A percentile compares a stretch with the other conserved stretches of the same genome.
These are phyloP conservation scores for Candida sanyaensis DNA, from an alignment of 1,139 yeast genomes.

Conservation along the genomic window DNA sequence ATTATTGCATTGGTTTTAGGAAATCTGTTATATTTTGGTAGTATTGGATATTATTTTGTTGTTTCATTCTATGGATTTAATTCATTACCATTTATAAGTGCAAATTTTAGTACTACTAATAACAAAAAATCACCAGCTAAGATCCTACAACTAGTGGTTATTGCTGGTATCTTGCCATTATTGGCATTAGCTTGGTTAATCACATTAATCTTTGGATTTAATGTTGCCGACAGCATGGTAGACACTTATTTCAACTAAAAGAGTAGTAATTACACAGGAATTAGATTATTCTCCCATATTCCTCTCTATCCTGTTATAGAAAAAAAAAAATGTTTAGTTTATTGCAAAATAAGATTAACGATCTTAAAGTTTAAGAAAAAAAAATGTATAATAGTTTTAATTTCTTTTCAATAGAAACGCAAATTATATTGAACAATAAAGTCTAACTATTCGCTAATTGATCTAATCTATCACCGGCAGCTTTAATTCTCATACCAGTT, in stretches of 20 bases:
- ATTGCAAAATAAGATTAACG: not conserved
- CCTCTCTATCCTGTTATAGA: too few relatives aligned
- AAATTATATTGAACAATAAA: not conserved
- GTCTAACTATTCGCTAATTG: constrained; percentile 18
- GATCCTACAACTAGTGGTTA: constrained; percentile 37
- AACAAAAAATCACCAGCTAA: constrained; percentile 28
- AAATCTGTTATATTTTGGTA: constrained; percentile 71
- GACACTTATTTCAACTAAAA: constrained; percentile 62
- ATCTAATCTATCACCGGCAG: constrained; percentile 73
- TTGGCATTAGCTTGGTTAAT: constrained; percentile 59
- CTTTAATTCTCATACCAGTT: constrained; percentile 86
- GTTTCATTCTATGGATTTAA: constrained; percentile 88
- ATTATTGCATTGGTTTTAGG: constrained; percentile 66
- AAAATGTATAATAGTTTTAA: too few relatives aligned
- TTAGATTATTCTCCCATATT: too few relatives aligned
- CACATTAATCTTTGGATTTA: constrained; percentile 63
- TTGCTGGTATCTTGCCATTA: constrained; percentile 51
- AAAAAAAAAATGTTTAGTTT: not conserved
- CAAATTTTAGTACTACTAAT: constrained; percentile 13
- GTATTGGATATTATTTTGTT: constrained; percentile 73
- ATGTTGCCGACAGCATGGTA: constrained; percentile 70
- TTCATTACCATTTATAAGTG: constrained; percentile 72
- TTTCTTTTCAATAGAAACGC: not conserved
- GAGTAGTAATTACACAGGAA: not conserved
- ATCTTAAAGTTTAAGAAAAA: not conserved